Percentiles rank a stretch among this genome's conserved stretches.
phyloP scores from a whole-genome alignment of 257 asterid species.

The Nicotiana benthamiana region DNA sequence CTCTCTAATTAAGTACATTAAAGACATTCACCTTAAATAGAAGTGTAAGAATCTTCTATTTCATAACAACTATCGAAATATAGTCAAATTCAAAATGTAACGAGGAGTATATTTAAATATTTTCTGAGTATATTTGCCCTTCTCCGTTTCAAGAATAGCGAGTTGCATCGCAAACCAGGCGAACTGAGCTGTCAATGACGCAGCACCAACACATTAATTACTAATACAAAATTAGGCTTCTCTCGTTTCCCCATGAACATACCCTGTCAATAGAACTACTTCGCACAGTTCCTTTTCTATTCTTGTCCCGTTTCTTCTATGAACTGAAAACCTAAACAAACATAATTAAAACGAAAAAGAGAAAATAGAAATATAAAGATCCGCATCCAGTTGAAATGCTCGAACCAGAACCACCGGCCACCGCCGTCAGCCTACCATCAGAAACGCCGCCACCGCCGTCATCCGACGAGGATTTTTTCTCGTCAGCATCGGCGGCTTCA shows the following conservation, averaged over 20 bases:
- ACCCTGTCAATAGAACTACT: neutral
- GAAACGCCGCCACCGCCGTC: constrained; percentile 25
- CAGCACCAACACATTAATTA: neutral
- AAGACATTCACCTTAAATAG: too few species aligned
- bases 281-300: neutral
- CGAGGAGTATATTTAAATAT: too few species aligned
- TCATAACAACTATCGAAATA: too few species aligned
- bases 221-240: neutral
- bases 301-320: neutral
- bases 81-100: too few species aligned
- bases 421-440: neutral
- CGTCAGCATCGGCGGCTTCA: constrained; percentile 40
- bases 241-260: constrained; percentile 2
- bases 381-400: constrained; percentile 12
- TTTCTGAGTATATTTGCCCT: too few species aligned
- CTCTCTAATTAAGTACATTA: too few species aligned
- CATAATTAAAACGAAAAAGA: too few species aligned
- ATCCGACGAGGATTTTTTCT: constrained; percentile 69
- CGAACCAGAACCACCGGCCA: constrained; percentile 15
- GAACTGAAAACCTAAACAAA: neutral
- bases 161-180: too few species aligned
- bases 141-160: too few species aligned
- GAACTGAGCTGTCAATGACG: constrained; percentile 7
- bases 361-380: neutral
- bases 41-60: too few species aligned